Percentiles rank a stretch among this genome's conserved stretches.
phyloP scores from a whole-genome alignment of 257 asterid genomes.

The Nicotiana noctiflora region DNA sequence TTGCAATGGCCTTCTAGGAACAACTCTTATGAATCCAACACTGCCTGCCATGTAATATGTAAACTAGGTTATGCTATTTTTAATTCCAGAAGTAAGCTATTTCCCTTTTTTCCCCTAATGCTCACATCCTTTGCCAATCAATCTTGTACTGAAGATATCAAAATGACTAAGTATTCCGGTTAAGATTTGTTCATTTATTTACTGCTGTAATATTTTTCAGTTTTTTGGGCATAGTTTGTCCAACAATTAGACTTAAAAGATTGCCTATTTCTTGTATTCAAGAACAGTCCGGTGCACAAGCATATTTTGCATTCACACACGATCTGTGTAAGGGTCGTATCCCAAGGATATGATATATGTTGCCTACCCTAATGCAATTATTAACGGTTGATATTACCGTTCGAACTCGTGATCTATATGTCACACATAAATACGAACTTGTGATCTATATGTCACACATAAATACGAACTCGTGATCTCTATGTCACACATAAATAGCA shows the following conservation, averaged over 20 bases:
- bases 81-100: background rate
- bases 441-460: too few species aligned
- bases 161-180: background rate
- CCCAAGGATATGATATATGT: too few species aligned
- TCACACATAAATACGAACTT: too few species aligned
- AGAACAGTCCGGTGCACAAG: too few species aligned
- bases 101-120: background rate
- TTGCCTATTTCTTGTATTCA: background rate
- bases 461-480: too few species aligned
- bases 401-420: too few species aligned
- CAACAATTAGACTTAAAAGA: background rate
- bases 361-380: too few species aligned
- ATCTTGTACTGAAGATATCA: background rate
- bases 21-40: constrained; percentile 40
- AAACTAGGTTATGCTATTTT: constrained; percentile 4
- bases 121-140: background rate
- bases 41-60: constrained; percentile 34
- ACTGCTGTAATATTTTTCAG: constrained; percentile 1
- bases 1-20: constrained; percentile 28
- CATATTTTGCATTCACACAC: too few species aligned
- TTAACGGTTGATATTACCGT: too few species aligned
- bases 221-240: too few species aligned
- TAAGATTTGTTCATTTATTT: constrained; percentile 25
- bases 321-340: too few species aligned
- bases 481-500: too few species aligned